Conservation (phyloP, 2,329 filamentous ascomycete species). For the Alternaria arborescens region DNA sequence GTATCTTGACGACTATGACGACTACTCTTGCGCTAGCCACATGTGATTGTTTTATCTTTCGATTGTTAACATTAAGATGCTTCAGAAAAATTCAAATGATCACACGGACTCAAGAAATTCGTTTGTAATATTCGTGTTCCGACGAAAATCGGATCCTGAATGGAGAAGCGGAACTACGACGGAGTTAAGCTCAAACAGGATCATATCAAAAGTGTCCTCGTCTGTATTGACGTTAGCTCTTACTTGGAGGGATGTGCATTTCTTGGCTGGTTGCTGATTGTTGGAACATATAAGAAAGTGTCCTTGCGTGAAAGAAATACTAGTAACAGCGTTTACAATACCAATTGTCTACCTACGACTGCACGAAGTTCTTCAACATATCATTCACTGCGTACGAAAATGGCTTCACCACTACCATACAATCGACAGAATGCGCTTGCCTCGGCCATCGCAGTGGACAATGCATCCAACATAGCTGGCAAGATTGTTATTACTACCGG, state of each 20-base stretch:
- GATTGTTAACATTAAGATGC: not conserved
- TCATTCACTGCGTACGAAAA: not conserved
- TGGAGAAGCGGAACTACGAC: not conserved
- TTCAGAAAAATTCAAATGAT: not conserved
- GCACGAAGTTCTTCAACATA: not conserved
- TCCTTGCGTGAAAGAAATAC: not conserved
- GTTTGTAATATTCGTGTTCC: not conserved
- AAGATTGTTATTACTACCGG: constrained; percentile 52
- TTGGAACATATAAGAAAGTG: not conserved
- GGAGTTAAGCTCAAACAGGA: not conserved
- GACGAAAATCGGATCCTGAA: not conserved
- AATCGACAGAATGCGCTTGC: constrained; percentile 33
- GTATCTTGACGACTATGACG: not conserved
- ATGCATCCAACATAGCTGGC: constrained; percentile 57
- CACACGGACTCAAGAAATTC: not conserved
- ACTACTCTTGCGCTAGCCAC: not conserved
- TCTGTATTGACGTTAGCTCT: not conserved
- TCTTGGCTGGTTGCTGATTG: not conserved
- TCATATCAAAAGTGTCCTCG: not conserved
- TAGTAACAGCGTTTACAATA: not conserved
- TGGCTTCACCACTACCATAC: constrained; percentile 30
- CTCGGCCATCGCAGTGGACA: constrained; percentile 51
- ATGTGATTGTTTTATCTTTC: not conserved
- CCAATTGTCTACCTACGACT: not conserved
- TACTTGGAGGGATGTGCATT: not conserved